Evolutionary conservation across 2,329 filamentous ascomycete genomes (phyloP).

Genomic region (Colletotrichum graminicola): DNA sequence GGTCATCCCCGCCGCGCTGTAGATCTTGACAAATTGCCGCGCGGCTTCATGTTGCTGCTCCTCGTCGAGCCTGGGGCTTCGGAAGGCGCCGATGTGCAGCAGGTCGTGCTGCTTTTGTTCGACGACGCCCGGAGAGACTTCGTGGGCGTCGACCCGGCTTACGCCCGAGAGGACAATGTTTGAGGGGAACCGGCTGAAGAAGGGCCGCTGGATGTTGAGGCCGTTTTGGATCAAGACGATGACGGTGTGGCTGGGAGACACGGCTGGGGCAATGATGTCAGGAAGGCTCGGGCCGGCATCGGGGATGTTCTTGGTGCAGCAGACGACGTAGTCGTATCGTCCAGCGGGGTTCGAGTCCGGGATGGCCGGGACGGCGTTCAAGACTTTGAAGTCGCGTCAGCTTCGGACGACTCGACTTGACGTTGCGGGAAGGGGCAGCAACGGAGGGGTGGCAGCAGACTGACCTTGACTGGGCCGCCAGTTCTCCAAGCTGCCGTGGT

Average conservation of each 20-base stretch:
- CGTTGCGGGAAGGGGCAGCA: neutral
- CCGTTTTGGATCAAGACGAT: constrained; percentile 73
- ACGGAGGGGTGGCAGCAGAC: neutral
- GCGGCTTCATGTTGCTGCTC: constrained; percentile 49
- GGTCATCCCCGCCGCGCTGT: constrained; percentile 60
- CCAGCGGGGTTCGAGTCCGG: neutral
- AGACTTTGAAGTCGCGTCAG: neutral
- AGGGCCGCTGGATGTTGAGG: constrained; percentile 70
- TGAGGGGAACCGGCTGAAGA: constrained; percentile 62
- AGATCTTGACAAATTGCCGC: constrained; percentile 59
- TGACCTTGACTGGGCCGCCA: constrained; percentile 62
- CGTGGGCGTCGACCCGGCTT: constrained; percentile 64
- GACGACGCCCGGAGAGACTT: constrained; percentile 60
- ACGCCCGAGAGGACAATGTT: constrained; percentile 67
- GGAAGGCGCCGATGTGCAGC: constrained; percentile 64
- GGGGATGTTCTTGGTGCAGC: constrained; percentile 70
- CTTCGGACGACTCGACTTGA: neutral
- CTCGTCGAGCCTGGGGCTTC: constrained; percentile 49
- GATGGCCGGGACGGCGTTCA: constrained; percentile 42
- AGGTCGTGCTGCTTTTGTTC: constrained; percentile 65
- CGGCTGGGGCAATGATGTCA: constrained; percentile 63
- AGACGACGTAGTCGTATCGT: constrained; percentile 66
- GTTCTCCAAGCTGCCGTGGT: constrained; percentile 63
- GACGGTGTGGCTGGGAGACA: constrained; percentile 63
- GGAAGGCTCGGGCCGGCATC: constrained; percentile 62